Percentiles rank a stretch among this genome's conserved stretches.
These are phyloP conservation scores for Aureobasidium sp. DNA, from an alignment of 2,329 filamentous ascomycete genomes.

Conservation along the genomic window DNA sequence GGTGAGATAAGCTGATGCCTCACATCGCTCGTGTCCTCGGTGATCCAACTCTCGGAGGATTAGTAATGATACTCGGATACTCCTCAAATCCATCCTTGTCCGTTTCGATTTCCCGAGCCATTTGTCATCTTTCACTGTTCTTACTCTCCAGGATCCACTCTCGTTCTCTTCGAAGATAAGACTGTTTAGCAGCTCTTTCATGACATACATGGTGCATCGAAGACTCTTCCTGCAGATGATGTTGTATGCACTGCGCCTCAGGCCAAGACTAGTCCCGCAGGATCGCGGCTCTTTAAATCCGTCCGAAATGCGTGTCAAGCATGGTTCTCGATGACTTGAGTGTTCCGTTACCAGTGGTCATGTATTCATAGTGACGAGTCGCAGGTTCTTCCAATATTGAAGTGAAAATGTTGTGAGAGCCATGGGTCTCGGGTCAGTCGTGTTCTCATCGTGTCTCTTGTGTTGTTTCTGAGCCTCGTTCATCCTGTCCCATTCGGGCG, in stretches of 20 bases:
- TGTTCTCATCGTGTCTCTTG: background rate
- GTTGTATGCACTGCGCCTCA: conserved; percentile 12
- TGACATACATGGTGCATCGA: background rate
- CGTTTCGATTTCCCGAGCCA: background rate
- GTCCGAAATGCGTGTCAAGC: background rate
- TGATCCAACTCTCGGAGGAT: background rate
- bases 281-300: background rate
- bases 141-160: background rate
- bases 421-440: background rate
- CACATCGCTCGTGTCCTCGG: background rate
- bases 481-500: background rate
- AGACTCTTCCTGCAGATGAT: background rate
- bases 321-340: background rate
- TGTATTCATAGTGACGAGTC: background rate
- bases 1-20: conserved; percentile 7
- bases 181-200: background rate
- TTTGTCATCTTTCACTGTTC: background rate
- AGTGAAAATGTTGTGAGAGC: background rate
- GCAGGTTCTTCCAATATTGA: background rate
- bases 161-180: background rate
- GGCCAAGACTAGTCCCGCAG: background rate
- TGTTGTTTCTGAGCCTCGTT: background rate
- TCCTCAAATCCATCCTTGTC: background rate
- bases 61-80: background rate
- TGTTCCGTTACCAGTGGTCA: background rate